These are phyloP conservation scores for Candida bentonensis DNA, from an alignment of 805 yeast genomes.

Conservation along the genomic window DNA sequence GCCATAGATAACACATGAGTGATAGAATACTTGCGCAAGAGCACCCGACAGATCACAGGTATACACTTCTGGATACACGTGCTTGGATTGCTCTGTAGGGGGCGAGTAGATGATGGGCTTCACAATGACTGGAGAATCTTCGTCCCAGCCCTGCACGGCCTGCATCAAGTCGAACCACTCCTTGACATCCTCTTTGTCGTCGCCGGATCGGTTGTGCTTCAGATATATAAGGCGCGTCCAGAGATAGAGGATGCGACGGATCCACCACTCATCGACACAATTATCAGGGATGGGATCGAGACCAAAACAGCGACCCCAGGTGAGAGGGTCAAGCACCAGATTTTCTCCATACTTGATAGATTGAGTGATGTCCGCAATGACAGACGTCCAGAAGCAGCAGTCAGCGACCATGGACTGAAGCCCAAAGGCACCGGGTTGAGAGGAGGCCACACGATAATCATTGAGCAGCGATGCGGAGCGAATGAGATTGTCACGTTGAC, in stretches of 20 bases:
- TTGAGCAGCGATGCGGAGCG: not conserved
- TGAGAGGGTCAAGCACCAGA: not conserved
- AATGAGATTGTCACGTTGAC: not conserved
- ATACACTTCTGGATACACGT: conserved; percentile 1
- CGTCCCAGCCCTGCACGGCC: not conserved
- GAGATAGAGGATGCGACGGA: not conserved
- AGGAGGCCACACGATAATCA: not conserved
- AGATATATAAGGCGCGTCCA: not conserved
- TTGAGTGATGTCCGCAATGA: not conserved
- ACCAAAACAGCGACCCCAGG: not conserved
- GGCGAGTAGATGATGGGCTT: not conserved
- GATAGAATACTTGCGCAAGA: conserved; percentile 1
- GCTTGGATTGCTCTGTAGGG: not conserved
- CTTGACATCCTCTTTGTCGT: not conserved
- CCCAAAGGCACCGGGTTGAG: not conserved
- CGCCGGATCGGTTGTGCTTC: not conserved
- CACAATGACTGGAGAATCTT: not conserved
- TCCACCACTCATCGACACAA: conserved; percentile 1
- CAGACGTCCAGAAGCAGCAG: conserved; percentile 1
- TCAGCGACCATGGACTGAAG: not conserved
- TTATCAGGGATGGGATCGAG: not conserved
- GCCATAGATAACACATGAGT: not conserved
- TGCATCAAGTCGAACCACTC: not conserved
- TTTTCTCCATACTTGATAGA: not conserved
- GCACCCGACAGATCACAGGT: conserved; percentile 1